Percentiles rank a stretch among this genome's conserved stretches.
Conservation (phyloP, 208 protist species). For the Angomonas ambiguus region DNA sequence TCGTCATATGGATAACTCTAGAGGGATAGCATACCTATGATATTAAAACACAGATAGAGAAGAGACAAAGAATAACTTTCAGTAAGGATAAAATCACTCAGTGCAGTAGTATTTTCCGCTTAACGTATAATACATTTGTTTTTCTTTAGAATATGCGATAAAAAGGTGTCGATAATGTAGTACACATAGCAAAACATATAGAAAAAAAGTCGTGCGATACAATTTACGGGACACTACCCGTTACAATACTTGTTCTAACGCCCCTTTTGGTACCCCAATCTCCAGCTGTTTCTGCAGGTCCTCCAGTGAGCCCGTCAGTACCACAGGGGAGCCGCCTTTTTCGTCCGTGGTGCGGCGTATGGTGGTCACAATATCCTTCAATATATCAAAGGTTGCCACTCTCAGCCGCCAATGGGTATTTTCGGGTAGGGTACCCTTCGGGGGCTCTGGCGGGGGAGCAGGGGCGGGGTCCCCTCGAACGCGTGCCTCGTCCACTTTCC, state of each 20-base stretch:
- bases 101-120: too few relatives aligned
- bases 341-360: not conserved
- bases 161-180: not conserved
- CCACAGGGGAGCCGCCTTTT: not conserved
- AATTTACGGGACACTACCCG: too few relatives aligned
- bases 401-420: constrained; percentile 3
- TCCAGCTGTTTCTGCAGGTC: not conserved
- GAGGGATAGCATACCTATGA: too few relatives aligned
- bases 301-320: not conserved
- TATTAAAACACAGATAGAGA: too few relatives aligned
- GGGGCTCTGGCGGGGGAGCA: not conserved
- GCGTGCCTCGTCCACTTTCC: not conserved
- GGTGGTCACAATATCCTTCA: constrained; percentile 4
- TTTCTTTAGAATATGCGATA: too few relatives aligned
- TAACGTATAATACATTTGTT: too few relatives aligned
- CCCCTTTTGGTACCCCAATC: not conserved
- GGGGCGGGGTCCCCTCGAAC: not conserved
- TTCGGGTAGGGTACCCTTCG: not conserved
- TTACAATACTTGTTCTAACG: not conserved
- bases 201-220: not conserved
- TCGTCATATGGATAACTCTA: not conserved
- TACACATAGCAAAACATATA: not conserved
- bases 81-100: too few relatives aligned
- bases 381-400: not conserved
- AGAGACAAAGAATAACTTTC: too few relatives aligned